These are phyloP conservation scores for Fusarium clavum DNA, from an alignment of 2,329 filamentous ascomycete species.

Conservation along the genomic window DNA sequence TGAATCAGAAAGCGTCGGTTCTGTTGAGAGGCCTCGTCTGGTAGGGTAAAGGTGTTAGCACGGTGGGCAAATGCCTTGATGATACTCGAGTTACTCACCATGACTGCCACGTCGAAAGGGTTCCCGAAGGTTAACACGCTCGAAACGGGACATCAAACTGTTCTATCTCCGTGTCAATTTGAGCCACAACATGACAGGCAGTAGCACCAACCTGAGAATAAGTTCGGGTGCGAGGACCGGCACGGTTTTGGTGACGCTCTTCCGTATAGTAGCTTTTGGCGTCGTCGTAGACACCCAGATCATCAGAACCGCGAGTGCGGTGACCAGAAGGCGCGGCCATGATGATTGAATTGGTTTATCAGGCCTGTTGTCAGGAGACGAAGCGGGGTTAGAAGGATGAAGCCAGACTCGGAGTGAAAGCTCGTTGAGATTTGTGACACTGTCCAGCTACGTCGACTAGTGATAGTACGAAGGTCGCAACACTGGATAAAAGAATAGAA, in stretches of 20 bases:
- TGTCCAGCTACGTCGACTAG: conserved; percentile 25
- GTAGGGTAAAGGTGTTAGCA: conserved; percentile 10
- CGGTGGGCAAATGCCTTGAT: background rate
- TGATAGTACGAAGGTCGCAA: conserved; percentile 6
- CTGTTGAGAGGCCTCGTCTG: conserved; percentile 79
- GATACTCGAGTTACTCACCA: conserved; percentile 54
- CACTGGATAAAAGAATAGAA: background rate
- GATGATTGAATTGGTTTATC: conserved; percentile 11
- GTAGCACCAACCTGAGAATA: conserved; percentile 63
- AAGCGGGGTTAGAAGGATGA: conserved; percentile 17
- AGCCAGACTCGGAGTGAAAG: background rate
- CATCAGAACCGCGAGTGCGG: conserved; percentile 55
- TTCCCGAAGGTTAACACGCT: conserved; percentile 63
- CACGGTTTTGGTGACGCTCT: conserved; percentile 64
- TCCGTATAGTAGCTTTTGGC: conserved; percentile 70
- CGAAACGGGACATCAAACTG: conserved; percentile 64
- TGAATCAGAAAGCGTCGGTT: conserved; percentile 84
- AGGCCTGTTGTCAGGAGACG: conserved; percentile 12
- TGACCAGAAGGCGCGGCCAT: conserved; percentile 49
- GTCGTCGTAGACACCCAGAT: conserved; percentile 66
- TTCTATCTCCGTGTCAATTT: conserved; percentile 58
- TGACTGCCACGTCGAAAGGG: conserved; percentile 70
- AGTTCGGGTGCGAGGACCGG: conserved; percentile 64
- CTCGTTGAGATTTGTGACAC: conserved; percentile 15
- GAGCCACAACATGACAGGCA: background rate